phyloP scores from a whole-genome alignment of 192 early-diverging fungal genomes.

The Umbelopsis sp. region DNA sequence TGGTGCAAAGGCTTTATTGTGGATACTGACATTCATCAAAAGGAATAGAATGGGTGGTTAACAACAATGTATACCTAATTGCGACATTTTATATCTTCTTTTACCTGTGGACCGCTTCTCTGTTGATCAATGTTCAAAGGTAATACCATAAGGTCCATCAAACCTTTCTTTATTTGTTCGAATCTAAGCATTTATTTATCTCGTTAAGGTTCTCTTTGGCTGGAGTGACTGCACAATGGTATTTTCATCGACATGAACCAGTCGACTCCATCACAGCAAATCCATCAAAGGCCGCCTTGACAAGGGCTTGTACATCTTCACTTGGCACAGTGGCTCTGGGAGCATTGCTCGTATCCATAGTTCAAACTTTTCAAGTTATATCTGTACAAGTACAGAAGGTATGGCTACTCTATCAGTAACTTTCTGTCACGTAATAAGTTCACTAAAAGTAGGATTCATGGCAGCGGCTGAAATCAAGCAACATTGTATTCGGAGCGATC shows the following conservation, averaged over 20 bases:
- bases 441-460: background rate
- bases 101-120: constrained; percentile 75
- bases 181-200: background rate
- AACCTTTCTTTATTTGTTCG: background rate
- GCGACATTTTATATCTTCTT: constrained; percentile 64
- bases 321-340: constrained; percentile 71
- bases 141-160: background rate
- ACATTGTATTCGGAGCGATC: background rate
- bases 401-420: background rate
- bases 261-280: constrained; percentile 29
- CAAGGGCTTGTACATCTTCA: constrained; percentile 53
- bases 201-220: constrained; percentile 60
- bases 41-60: constrained; percentile 50
- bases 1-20: constrained; percentile 8
- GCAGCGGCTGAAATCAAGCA: constrained; percentile 8
- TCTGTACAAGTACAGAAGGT: constrained; percentile 53
- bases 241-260: constrained; percentile 55
- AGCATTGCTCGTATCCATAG: constrained; percentile 58
- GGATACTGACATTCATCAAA: background rate
- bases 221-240: constrained; percentile 79
- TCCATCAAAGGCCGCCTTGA: constrained; percentile 44
- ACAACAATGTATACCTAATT: constrained; percentile 51
- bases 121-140: constrained; percentile 74
- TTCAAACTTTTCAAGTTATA: constrained; percentile 54
- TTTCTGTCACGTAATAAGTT: too few relatives aligned